Conservation (phyloP, 345 rosid genomes). For the Populus tremula region DNA sequence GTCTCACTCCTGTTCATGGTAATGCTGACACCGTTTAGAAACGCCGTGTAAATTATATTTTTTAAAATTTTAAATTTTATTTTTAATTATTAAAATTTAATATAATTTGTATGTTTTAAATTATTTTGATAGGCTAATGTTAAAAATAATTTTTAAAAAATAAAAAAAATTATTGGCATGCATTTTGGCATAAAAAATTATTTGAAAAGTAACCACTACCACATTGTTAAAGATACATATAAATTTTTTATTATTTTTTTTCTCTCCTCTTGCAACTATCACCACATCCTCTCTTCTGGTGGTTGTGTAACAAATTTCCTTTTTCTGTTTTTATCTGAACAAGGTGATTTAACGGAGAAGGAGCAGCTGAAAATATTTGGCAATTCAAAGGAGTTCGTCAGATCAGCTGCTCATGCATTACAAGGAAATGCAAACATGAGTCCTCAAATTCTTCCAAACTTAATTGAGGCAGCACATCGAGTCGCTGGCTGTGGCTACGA, state of each 20-base stretch:
- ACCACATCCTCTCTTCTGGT: background rate
- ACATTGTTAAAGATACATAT: background rate
- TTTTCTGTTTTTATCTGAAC: background rate
- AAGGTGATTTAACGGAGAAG: conserved; percentile 24
- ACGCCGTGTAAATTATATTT: too few species aligned
- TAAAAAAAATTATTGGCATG: too few species aligned
- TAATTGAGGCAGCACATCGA: conserved; percentile 35
- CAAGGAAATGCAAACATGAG: conserved; percentile 28
- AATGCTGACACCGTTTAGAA: background rate
- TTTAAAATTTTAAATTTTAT: too few species aligned
- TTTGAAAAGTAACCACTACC: too few species aligned
- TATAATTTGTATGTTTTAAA: too few species aligned
- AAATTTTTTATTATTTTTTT: too few species aligned
- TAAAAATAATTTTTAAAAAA: too few species aligned
- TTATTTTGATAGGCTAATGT: too few species aligned
- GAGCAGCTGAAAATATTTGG: conserved; percentile 38
- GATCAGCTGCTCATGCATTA: conserved; percentile 42
- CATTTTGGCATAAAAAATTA: too few species aligned
- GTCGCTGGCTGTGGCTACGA: conserved; percentile 53
- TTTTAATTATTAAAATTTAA: too few species aligned
- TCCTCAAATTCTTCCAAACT: conserved; percentile 5
- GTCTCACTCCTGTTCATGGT: conserved; percentile 20
- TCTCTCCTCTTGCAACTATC: background rate
- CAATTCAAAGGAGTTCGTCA: conserved; percentile 38
- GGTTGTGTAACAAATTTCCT: background rate